Evolutionary conservation across 2,329 filamentous ascomycete species (phyloP).

Genomic region (Tetracladium maxilliforme): DNA sequence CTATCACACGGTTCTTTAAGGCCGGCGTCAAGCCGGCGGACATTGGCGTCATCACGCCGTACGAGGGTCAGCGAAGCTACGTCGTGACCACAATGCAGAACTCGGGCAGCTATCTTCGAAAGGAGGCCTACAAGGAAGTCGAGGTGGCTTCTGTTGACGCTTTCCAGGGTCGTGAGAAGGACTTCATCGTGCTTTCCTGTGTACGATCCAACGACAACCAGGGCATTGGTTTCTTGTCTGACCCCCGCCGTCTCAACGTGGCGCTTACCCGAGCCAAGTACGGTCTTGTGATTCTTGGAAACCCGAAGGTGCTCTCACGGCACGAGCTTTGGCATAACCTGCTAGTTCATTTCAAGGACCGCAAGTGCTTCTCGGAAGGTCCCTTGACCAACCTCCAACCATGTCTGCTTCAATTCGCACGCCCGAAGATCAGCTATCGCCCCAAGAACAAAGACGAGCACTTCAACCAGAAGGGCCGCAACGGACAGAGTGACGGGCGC

Average conservation of each 20-base stretch:
- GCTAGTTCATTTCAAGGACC: slow-evolving; percentile 90
- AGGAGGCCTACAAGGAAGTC: slow-evolving; percentile 96
- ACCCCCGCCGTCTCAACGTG: slow-evolving; percentile 93
- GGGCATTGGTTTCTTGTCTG: slow-evolving; percentile 95
- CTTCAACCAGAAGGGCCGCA: slow-evolving; percentile 10
- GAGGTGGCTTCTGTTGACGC: slow-evolving; percentile 97
- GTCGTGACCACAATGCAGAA: slow-evolving; percentile 99
- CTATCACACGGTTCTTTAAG: slow-evolving; percentile 97
- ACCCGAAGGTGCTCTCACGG: slow-evolving; percentile 94
- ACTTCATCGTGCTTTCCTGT: slow-evolving; percentile 95
- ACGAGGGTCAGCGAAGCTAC: slow-evolving; percentile 95
- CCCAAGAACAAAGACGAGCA: too few species aligned
- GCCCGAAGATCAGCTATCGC: slow-evolving; percentile 84
- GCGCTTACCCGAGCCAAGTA: slow-evolving; percentile 95
- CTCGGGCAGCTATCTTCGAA: slow-evolving; percentile 91
- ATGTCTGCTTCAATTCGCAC: slow-evolving; percentile 85
- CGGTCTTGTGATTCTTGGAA: slow-evolving; percentile 89
- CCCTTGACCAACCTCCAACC: slow-evolving; percentile 92
- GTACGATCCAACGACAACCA: slow-evolving; percentile 98
- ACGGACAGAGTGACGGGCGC: slow-evolving; percentile 12
- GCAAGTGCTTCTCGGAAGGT: slow-evolving; percentile 89
- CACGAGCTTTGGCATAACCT: slow-evolving; percentile 97
- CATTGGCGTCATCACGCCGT: slow-evolving; percentile 96
- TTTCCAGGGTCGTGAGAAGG: slow-evolving; percentile 97
- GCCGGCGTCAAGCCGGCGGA: slow-evolving; percentile 86